These are phyloP conservation scores for Penicillium atrosanguineum DNA, from an alignment of 495 filamentous ascomycete species.

Conservation along the genomic window DNA sequence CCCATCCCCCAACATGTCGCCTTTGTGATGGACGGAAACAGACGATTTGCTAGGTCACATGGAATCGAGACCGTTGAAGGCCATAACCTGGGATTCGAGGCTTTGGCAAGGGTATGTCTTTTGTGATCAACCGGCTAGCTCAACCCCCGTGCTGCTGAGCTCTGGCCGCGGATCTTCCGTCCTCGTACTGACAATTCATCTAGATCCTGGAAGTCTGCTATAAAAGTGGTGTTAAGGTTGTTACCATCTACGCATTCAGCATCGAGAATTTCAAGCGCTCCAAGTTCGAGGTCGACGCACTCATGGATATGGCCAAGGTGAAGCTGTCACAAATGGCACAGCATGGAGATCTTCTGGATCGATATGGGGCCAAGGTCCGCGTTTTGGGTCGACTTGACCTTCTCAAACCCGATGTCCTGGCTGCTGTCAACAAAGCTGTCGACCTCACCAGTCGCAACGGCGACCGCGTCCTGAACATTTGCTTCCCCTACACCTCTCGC, in stretches of 20 bases:
- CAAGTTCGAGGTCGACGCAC: constrained; percentile 93
- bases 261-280: constrained; percentile 99
- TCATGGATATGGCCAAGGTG: constrained; percentile 97
- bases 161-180: neutral
- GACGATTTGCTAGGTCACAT: constrained; percentile 83
- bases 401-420: constrained; percentile 79
- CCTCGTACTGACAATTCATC: neutral
- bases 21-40: constrained; percentile 98
- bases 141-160: constrained; percentile 3
- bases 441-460: constrained; percentile 81
- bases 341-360: constrained; percentile 89
- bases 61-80: constrained; percentile 96
- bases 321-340: constrained; percentile 88
- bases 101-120: constrained; percentile 68
- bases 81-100: constrained; percentile 95
- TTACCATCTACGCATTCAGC: constrained; percentile 96
- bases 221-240: constrained; percentile 87
- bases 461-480: constrained; percentile 85
- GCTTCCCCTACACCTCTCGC: constrained; percentile 93
- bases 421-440: constrained; percentile 78
- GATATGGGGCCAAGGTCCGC: constrained; percentile 83
- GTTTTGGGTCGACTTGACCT: constrained; percentile 80
- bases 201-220: constrained; percentile 97
- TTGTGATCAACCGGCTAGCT: constrained; percentile 1
- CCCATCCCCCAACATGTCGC: constrained; percentile 92